Conservation (phyloP, 345 rosid genomes). For the Acer saccharum region DNA sequence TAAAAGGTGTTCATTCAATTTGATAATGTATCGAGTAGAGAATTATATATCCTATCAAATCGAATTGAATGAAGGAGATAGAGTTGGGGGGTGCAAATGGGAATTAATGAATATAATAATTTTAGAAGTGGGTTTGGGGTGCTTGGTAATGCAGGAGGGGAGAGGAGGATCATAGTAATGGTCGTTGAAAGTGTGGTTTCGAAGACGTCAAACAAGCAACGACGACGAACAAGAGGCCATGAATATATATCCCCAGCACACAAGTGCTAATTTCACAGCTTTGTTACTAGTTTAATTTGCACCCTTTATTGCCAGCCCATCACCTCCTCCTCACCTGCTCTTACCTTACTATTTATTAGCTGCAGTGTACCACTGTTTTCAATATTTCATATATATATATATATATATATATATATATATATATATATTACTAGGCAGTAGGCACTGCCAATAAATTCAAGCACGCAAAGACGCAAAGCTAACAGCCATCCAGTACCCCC, state of each 20-base stretch:
- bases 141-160: constrained; percentile 13
- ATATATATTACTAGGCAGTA: not conserved
- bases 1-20: too few species aligned
- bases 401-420: too few species aligned
- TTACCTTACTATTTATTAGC: not conserved
- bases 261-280: constrained; percentile 24
- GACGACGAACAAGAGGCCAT: constrained; percentile 61
- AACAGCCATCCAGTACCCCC: constrained; percentile 41
- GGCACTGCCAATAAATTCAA: constrained; percentile 21
- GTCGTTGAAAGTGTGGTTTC: constrained; percentile 31
- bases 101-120: constrained; percentile 6
- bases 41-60: too few species aligned
- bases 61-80: too few species aligned
- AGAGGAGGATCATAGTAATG: constrained; percentile 27
- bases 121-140: not conserved
- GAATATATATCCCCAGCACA: constrained; percentile 31
- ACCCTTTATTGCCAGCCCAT: constrained; percentile 29
- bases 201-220: constrained; percentile 75
- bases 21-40: too few species aligned
- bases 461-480: constrained; percentile 45
- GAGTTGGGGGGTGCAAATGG: not conserved
- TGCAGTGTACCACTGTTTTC: not conserved
- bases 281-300: not conserved
- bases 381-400: not conserved
- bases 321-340: constrained; percentile 15